Conservation (phyloP, 306 rosid species). For the Glycyrrhiza uralensis region DNA sequence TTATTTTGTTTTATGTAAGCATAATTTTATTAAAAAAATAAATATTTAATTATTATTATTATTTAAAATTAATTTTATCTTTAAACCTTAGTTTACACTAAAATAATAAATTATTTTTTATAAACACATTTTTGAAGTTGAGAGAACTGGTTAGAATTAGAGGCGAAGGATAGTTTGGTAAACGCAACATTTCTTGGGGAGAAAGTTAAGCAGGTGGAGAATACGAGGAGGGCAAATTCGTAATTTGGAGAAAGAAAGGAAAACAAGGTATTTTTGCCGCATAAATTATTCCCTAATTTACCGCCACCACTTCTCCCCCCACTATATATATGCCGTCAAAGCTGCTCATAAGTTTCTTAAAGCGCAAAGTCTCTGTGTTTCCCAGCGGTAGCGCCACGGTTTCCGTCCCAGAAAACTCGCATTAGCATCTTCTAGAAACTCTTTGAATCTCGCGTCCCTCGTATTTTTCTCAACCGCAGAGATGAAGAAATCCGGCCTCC, state of each 20-base stretch:
- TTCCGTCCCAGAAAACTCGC: background rate
- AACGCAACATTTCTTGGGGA: background rate
- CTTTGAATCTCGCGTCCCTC: background rate
- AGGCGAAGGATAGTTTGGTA: background rate
- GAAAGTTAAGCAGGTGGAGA: no score
- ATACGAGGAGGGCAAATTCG: background rate
- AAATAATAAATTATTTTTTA: no score
- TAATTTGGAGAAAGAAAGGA: background rate
- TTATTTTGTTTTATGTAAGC: no score
- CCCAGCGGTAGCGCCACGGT: background rate
- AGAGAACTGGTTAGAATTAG: background rate
- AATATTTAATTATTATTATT: no score
- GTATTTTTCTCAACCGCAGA: background rate
- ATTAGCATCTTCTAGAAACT: background rate
- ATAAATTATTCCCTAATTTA: slow-evolving; percentile 10
- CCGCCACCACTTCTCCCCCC: background rate
- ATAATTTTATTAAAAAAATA: no score
- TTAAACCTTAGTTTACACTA: no score
- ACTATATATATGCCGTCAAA: slow-evolving; percentile 42
- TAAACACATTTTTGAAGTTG: no score
- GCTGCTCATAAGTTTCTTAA: background rate
- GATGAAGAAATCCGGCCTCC: slow-evolving; percentile 50
- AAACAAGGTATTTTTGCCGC: slow-evolving; percentile 40
- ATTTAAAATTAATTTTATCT: no score
- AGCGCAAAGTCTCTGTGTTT: background rate